Percentiles rank a stretch among this genome's conserved stretches.
Evolutionary conservation across 257 asterid species (phyloP).

Genomic region (Jacaranda copaia): DNA sequence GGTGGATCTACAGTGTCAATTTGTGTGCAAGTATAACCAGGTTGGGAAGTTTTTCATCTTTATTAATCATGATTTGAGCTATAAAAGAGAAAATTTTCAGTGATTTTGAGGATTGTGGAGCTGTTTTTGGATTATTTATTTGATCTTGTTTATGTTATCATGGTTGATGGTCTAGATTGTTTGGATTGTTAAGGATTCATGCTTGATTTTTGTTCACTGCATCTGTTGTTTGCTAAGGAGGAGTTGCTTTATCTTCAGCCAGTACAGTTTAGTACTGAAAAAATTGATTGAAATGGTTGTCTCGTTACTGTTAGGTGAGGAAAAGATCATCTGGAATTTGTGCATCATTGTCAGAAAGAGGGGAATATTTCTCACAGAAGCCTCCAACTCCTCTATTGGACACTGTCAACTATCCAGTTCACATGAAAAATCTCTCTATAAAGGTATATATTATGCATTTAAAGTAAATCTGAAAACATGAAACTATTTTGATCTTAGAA

Average conservation of each 20-base stretch:
- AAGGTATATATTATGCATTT: constrained; percentile 55
- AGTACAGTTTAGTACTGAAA: constrained; percentile 10
- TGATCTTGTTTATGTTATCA: background rate
- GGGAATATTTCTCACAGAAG: constrained; percentile 83
- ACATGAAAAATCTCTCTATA: constrained; percentile 87
- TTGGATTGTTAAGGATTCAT: background rate
- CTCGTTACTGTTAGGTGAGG: constrained; percentile 49
- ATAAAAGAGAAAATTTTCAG: no score
- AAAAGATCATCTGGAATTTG: constrained; percentile 59
- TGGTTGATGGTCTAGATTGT: background rate
- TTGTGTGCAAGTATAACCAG: constrained; percentile 43
- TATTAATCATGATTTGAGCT: no score
- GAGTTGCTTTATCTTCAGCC: no score
- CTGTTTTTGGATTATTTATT: background rate
- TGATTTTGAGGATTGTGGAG: background rate
- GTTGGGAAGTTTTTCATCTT: constrained; percentile 26
- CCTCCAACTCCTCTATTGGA: constrained; percentile 98
- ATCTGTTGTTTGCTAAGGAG: constrained; percentile 2
- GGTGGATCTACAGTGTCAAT: constrained; percentile 45
- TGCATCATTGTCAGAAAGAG: constrained; percentile 77
- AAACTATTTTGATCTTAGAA: background rate
- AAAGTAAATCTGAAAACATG: background rate
- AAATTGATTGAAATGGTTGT: constrained; percentile 42
- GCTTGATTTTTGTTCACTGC: constrained; percentile 4
- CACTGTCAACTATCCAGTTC: constrained; percentile 90